These are phyloP conservation scores for Candida ficus DNA, from an alignment of 805 yeast genomes.

Conservation along the genomic window DNA sequence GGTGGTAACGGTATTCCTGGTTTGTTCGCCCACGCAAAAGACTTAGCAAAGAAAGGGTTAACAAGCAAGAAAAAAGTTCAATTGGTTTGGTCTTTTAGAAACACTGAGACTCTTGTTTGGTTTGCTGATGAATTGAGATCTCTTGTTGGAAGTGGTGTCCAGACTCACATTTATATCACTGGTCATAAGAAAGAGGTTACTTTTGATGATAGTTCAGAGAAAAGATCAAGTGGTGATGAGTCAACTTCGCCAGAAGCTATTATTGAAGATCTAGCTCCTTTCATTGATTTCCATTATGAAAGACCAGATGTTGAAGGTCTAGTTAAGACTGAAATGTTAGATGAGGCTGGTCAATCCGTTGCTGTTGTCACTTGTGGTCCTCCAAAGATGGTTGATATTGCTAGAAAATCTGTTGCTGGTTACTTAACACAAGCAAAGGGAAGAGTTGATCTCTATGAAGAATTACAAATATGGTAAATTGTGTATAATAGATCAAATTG, in stretches of 20 bases:
- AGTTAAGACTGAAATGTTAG: conserved; percentile 27
- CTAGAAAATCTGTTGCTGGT: conserved; percentile 41
- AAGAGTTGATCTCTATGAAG: conserved; percentile 69
- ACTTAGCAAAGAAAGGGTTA: conserved; percentile 18
- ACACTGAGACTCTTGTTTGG: conserved; percentile 43
- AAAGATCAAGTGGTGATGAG: neutral
- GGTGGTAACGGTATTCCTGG: conserved; percentile 52
- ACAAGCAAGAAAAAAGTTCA: conserved; percentile 29
- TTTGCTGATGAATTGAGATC: conserved; percentile 38
- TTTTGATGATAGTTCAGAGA: too few relatives aligned
- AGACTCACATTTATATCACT: conserved; percentile 34
- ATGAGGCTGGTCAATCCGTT: conserved; percentile 34
- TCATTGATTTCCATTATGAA: conserved; percentile 31
- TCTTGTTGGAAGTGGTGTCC: conserved; percentile 23
- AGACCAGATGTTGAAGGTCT: conserved; percentile 43
- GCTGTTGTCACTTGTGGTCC: conserved; percentile 63
- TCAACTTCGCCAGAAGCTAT: neutral
- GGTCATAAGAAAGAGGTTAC: too few relatives aligned
- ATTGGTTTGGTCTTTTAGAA: conserved; percentile 62
- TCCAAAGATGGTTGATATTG: conserved; percentile 48
- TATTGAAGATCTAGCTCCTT: neutral
- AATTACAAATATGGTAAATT: conserved; percentile 69
- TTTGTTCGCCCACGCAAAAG: conserved; percentile 34
- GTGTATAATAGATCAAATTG: too few relatives aligned
- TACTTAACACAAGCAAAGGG: conserved; percentile 35